Percentiles rank a stretch among this genome's conserved stretches.
These are phyloP conservation scores for Solanum boliviense DNA, from an alignment of 257 asterid species.

Conservation along the genomic window DNA sequence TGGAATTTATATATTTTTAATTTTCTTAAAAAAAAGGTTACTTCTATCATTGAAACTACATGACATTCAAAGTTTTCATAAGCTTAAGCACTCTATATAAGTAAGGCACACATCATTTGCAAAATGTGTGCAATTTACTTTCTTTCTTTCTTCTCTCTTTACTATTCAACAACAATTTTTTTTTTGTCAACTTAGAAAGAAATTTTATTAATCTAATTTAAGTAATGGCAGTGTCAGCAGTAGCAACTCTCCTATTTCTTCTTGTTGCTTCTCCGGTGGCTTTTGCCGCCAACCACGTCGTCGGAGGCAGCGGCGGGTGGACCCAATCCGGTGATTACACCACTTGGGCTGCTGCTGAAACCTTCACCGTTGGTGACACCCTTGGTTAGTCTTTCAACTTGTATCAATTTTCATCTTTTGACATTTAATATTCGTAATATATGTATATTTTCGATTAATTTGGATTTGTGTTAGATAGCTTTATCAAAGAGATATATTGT, in stretches of 20 bases:
- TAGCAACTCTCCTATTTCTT: slow-evolving; percentile 12
- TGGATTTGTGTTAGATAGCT: not conserved
- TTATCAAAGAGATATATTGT: not conserved
- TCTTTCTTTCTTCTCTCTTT: not conserved
- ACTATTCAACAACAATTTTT: not conserved
- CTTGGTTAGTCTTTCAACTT: slow-evolving; percentile 20
- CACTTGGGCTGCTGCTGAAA: slow-evolving; percentile 35
- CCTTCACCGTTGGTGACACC: slow-evolving; percentile 34
- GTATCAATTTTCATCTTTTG: not conserved
- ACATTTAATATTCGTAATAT: not conserved
- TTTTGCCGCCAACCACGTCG: slow-evolving; percentile 28
- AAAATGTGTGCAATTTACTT: not conserved
- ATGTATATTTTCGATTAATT: not conserved
- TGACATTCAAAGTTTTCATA: not conserved
- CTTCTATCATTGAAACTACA: not conserved
- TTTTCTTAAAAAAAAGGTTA: not conserved
- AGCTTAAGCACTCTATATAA: not conserved
- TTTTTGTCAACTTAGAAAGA: not conserved
- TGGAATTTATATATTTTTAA: not conserved
- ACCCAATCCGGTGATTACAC: slow-evolving; percentile 11
- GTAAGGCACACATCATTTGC: not conserved
- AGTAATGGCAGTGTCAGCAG: slow-evolving; percentile 19
- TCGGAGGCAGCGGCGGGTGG: slow-evolving; percentile 50
- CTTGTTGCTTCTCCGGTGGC: slow-evolving; percentile 37
- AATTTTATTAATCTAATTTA: not conserved